Percentiles rank a stretch among this genome's conserved stretches.
phyloP scores from a whole-genome alignment of 176 grass and related monocot genomes.

The barley (Hordeum vulgare) region MorexV3_pseudomolecules_assembly NC_058519.1:18674105-18674604 shows the following conservation, averaged over 20 bases:
- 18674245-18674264: not conserved
- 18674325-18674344: not conserved
- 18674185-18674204: not conserved
- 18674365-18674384: not conserved
- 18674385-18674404: not conserved
- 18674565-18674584: not conserved
- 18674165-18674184: not conserved
- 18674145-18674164: not conserved
- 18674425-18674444: not conserved
- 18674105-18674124: too few species aligned
- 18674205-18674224: not conserved
- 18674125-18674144: not conserved
- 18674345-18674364: not conserved
- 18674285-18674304: not conserved
- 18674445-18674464: not conserved
- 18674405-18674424: not conserved
- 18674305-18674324: not conserved
- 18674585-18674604: not conserved
- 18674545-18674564: not conserved
- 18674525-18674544: not conserved
- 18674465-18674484: not conserved
- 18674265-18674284: not conserved
- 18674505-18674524: not conserved
- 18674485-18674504: not conserved
- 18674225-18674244: not conserved